Evolutionary conservation across 2,329 filamentous ascomycete genomes (phyloP), one percentile per base, ranked within the genome.

Genomic region (Bipolaris zeicola): DNA sequence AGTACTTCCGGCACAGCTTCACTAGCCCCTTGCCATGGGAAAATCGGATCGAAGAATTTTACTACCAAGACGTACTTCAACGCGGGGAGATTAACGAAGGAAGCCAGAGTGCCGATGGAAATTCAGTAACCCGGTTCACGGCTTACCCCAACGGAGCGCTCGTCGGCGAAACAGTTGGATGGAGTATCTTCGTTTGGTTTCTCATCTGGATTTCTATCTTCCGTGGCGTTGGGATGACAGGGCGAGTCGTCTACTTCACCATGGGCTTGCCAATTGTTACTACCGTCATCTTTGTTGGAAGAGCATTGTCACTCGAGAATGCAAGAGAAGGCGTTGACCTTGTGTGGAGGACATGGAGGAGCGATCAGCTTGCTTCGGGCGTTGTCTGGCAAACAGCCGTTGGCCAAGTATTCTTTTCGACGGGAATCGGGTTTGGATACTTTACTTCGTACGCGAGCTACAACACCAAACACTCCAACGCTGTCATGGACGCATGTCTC

Each of bases 331-430:
- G 84, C 5, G 75, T 86, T 33, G 80, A 76, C 54, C 76, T 85
- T 0, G 64, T 79, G n/a, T 81, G 76, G 76, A 76, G 74, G 2
- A 80, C 78, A 3, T 81, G 78, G 83, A 77, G 82, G 60, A 77
- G 81, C 11, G 76, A 77, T 5, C 76, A 85, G 61, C 76, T 87
- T 0, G 80, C 77, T 5, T 77, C 76, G 0, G 83, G 82, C 0
- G 77, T 76, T 0, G 79, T 86, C 1, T 87, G 84, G 84, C 83
- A 86, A 66, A 83, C 81, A n/a, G 84, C 84, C 2, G 80, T 81
- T 6, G 83, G 84, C 1, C 84, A 87, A 57, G 83, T 86, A 43
- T 86, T 86, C 70, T 86, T 85, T 71, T 84, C 82, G 0, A 85
- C 82, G 0, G 83, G 83, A 3, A 81, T 86, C 26, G 83, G 82